Evolutionary conservation across 441 rosid species (phyloP).

Genomic region (Erodium chrysanthum): DNA sequence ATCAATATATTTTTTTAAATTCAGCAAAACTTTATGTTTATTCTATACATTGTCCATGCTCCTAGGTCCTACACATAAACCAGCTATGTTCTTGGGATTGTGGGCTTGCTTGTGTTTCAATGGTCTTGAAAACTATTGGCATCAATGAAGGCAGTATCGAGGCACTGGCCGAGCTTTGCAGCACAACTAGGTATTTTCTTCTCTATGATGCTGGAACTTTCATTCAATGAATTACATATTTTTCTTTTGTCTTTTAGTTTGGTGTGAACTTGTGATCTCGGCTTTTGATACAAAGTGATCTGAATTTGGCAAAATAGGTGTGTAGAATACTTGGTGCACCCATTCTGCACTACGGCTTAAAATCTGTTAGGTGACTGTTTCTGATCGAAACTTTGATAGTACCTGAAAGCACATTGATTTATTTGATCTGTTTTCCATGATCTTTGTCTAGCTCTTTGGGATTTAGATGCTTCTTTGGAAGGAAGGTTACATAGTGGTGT

Average conservation of each 20-base stretch:
- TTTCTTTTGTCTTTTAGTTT: constrained; percentile 3
- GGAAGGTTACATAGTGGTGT: constrained; percentile 1
- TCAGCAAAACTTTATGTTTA: not conserved
- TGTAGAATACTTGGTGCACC: not conserved
- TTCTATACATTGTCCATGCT: constrained; percentile 8
- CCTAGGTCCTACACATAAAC: constrained; percentile 70
- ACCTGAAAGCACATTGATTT: not conserved
- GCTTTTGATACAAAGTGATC: not conserved
- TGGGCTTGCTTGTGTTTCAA: constrained; percentile 80
- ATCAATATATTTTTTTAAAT: not conserved
- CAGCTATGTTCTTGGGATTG: constrained; percentile 91
- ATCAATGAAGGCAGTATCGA: constrained; percentile 42
- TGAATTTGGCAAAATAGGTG: not conserved
- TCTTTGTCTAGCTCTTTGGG: not conserved
- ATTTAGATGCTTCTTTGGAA: not conserved
- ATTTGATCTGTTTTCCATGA: not conserved
- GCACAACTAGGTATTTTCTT: constrained; percentile 57
- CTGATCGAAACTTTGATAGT: not conserved
- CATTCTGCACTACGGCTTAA: not conserved
- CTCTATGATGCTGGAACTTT: not conserved
- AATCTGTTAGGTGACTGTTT: not conserved
- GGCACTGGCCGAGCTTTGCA: constrained; percentile 54
- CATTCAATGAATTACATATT: not conserved
- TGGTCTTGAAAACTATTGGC: constrained; percentile 71
- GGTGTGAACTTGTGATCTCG: constrained; percentile 1